Evolutionary conservation across 179 eudicot genomes (phyloP).

Genomic region (Beta corolliflora): DNA sequence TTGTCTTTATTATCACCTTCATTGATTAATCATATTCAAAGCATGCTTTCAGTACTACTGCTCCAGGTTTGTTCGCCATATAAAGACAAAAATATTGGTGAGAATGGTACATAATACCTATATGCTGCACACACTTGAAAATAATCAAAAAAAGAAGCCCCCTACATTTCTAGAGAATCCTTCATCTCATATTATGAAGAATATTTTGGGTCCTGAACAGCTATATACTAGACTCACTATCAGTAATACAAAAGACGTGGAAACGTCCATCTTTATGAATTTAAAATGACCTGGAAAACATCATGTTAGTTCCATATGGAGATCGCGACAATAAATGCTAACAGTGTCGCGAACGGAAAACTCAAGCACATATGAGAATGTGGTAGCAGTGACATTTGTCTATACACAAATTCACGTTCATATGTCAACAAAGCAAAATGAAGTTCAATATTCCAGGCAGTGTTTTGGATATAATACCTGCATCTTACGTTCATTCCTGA

Average conservation of each 20-base stretch:
- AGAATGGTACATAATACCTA: constrained; percentile 2
- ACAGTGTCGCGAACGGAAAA: neutral
- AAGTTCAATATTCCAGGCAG: neutral
- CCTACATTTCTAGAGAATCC: neutral
- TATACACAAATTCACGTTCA: constrained; percentile 14
- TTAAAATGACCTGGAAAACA: neutral
- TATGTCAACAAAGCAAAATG: neutral
- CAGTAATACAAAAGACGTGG: neutral
- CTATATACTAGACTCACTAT: neutral
- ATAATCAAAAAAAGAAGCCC: no score
- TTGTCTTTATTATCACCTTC: no score
- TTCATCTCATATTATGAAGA: neutral
- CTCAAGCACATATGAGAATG: neutral
- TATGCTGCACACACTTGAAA: neutral
- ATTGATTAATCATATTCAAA: no score
- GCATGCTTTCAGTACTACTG: neutral
- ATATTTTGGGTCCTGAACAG: neutral
- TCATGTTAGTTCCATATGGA: neutral
- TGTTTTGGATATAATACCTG: constrained; percentile 56
- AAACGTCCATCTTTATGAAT: neutral
- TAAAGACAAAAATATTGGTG: neutral
- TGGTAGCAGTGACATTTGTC: neutral
- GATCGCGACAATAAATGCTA: neutral
- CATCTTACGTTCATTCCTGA: constrained; percentile 72
- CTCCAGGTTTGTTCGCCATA: constrained; percentile 4